Evolutionary conservation across 163 green algal genomes (phyloP), one percentile per base, ranked within the genome.

Genomic region (Chlamydomonas reinhardtii): DNA sequence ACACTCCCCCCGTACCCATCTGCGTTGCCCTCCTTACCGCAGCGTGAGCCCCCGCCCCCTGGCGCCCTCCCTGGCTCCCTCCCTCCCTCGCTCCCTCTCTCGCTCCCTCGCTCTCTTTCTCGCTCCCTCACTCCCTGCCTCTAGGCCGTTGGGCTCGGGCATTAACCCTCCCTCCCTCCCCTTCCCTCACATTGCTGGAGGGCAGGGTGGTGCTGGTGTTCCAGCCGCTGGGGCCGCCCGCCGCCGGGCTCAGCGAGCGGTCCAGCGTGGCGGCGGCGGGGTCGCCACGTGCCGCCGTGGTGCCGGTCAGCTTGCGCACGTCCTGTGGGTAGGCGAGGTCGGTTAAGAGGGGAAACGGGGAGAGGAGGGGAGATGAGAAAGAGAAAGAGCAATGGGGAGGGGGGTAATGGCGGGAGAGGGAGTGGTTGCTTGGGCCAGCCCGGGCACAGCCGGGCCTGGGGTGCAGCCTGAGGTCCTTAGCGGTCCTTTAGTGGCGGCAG

Each of bases 271-370:
- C 34, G 17, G 80, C 80, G 9, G 74, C 37, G 27, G 25, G 25
- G 70, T 79, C 69, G 27, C 52, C 80, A 6, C 48, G 65, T 16
- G 56, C 73, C 19, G 80, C 69, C 5, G 80, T 86, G 27, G 15
- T 80, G 34, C 80, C 80, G 27, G 56, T 37, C 31, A 86, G 80
- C 80, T 79, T 86, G 34, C 80, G 80, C 15, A 79, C 34, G 43
- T 86, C 80, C 70, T 85, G 39, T 19, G 39, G 52, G 31, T 19
- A 0, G 20, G 11, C 8, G 48, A n/a, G 73, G 29, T n/a, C 27
- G 27, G 43, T 66, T 34, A 37, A 22, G 27, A 31, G 73, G n/a
- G 29, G 73, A 52, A 25, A 22, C 4, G 48, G 71, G 37, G 24
- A 17, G 15, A 79, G 71, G 71, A 69, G 48, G 5, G 32, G 73